Conservation (phyloP, 495 filamentous ascomycete genomes). For the Bacidia rubella region DNA sequence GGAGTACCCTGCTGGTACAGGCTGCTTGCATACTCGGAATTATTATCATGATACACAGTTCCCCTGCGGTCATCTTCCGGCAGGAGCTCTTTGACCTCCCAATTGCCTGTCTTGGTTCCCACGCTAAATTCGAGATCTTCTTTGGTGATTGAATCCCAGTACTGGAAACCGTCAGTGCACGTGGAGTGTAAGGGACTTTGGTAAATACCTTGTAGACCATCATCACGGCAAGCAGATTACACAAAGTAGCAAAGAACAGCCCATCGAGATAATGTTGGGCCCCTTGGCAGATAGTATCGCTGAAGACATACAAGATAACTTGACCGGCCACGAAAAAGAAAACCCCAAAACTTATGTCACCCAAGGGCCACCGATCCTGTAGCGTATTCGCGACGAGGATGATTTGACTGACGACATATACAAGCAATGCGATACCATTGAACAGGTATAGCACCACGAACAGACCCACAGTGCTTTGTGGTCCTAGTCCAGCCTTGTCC, state of each 20-base stretch:
- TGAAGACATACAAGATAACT: constrained; percentile 82
- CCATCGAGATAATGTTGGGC: constrained; percentile 92
- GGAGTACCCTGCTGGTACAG: constrained; percentile 37
- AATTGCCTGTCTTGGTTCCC: constrained; percentile 85
- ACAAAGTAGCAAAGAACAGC: constrained; percentile 85
- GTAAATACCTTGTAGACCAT: constrained; percentile 94
- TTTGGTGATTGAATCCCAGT: constrained; percentile 98
- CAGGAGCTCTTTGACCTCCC: constrained; percentile 93
- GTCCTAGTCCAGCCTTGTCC: constrained; percentile 72
- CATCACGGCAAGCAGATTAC: constrained; percentile 93
- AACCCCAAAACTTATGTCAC: constrained; percentile 83
- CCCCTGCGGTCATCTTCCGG: constrained; percentile 75
- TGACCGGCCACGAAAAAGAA: constrained; percentile 90
- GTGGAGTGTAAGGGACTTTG: neutral
- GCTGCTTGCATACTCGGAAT: constrained; percentile 47
- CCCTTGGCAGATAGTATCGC: constrained; percentile 67
- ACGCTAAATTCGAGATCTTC: constrained; percentile 98
- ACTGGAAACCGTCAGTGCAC: constrained; percentile 34
- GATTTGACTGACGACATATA: constrained; percentile 83
- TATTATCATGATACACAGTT: constrained; percentile 59
- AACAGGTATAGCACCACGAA: constrained; percentile 90
- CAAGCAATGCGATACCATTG: constrained; percentile 68
- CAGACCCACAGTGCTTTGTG: constrained; percentile 71
- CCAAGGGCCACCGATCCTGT: constrained; percentile 89
- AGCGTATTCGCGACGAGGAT: constrained; percentile 81